These are phyloP conservation scores for Sclerotinia subarctica DNA, from an alignment of 2,329 filamentous ascomycete genomes.

Conservation along the genomic window DNA sequence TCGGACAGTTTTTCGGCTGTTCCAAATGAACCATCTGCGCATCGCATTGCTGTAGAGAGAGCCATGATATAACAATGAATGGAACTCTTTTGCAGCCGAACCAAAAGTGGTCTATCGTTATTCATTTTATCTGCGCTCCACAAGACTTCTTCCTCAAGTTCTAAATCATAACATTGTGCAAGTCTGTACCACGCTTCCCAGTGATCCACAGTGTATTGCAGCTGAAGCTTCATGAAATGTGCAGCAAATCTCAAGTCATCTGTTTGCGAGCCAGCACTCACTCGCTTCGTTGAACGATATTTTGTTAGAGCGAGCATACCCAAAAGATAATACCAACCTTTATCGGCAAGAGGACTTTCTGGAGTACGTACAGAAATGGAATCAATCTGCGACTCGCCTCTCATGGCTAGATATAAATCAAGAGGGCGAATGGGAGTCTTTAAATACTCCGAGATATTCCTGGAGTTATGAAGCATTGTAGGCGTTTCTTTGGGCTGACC, in stretches of 20 bases:
- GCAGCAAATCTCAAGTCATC: slow-evolving; percentile 41
- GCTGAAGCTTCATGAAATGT: slow-evolving; percentile 40
- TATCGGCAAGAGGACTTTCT: slow-evolving; percentile 70
- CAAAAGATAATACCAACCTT: slow-evolving; percentile 89
- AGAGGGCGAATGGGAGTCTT: slow-evolving; percentile 81
- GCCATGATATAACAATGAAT: slow-evolving; percentile 59
- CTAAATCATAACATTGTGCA: slow-evolving; percentile 42
- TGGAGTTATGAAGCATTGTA: slow-evolving; percentile 81
- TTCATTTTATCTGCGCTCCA: slow-evolving; percentile 44
- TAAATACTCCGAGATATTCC: slow-evolving; percentile 76
- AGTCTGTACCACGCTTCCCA: slow-evolving; percentile 45
- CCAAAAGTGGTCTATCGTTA: slow-evolving; percentile 39
- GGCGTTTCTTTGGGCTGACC: slow-evolving; percentile 74
- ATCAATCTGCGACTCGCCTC: slow-evolving; percentile 72
- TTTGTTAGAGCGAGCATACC: slow-evolving; percentile 86
- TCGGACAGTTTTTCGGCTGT: slow-evolving; percentile 58
- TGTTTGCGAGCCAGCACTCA: slow-evolving; percentile 39
- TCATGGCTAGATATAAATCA: slow-evolving; percentile 74
- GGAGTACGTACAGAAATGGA: slow-evolving; percentile 65
- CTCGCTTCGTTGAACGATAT: slow-evolving; percentile 50
- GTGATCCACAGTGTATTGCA: slow-evolving; percentile 39
- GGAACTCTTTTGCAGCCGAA: slow-evolving; percentile 38
- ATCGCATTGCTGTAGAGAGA: slow-evolving; percentile 56
- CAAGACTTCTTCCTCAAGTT: slow-evolving; percentile 42
- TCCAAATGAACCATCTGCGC: slow-evolving; percentile 52